phyloP scores from a whole-genome alignment of 805 yeast genomes.

The Candida tammaniensis region DNA sequence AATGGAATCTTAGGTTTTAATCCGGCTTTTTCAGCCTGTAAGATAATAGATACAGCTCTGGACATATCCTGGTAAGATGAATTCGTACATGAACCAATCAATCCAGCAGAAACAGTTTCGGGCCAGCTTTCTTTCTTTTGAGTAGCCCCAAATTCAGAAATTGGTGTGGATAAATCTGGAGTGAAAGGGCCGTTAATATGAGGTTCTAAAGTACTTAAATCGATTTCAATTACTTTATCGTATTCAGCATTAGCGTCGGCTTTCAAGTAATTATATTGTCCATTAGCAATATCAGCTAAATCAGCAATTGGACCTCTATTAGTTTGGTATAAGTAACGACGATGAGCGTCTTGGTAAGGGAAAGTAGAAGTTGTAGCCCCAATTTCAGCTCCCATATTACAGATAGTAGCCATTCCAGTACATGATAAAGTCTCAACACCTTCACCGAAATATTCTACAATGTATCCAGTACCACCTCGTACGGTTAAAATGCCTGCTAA shows the following conservation, averaged over 20 bases:
- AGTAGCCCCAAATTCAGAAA: conserved; percentile 73
- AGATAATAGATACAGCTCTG: conserved; percentile 86
- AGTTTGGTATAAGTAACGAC: conserved; percentile 78
- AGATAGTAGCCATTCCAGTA: conserved; percentile 99
- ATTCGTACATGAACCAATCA: conserved; percentile 98
- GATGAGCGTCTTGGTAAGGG: conserved; percentile 86
- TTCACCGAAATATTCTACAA: conserved; percentile 94
- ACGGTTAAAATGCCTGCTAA: conserved; percentile 92
- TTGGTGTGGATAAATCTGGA: conserved; percentile 94
- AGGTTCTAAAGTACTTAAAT: conserved; percentile 85
- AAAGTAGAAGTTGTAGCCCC: conserved; percentile 98
- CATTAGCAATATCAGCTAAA: conserved; percentile 64
- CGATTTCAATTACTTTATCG: conserved; percentile 88
- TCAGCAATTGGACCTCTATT: conserved; percentile 80
- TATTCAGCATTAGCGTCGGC: conserved; percentile 90
- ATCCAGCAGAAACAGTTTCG: conserved; percentile 78
- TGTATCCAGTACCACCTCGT: conserved; percentile 96
- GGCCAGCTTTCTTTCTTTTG: conserved; percentile 85
- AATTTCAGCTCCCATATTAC: conserved; percentile 99
- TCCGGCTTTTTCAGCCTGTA: conserved; percentile 84
- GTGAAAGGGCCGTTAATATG: conserved; percentile 98
- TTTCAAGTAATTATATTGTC: conserved; percentile 57
- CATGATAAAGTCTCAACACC: conserved; percentile 88
- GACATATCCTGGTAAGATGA: conserved; percentile 98
- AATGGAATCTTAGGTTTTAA: conserved; percentile 87